A percentile compares a stretch with the other conserved stretches of the same genome.
Conservation (phyloP, 495 filamentous ascomycete genomes). For the Penicillium desertorum region DNA sequence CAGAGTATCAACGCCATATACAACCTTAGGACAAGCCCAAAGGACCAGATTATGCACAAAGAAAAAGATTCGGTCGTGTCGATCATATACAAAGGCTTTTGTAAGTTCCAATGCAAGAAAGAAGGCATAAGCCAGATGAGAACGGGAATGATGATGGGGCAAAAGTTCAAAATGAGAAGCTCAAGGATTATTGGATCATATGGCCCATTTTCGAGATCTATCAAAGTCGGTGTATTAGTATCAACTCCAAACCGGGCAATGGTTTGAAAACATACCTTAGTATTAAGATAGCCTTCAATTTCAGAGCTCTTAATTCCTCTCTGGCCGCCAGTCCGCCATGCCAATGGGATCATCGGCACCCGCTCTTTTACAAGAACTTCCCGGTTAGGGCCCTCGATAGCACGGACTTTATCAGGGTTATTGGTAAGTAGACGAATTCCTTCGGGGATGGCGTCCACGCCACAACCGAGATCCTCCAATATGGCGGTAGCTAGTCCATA, state of each 20-base stretch:
- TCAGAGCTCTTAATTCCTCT: constrained; percentile 82
- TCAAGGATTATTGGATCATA: constrained; percentile 52
- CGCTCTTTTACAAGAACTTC: constrained; percentile 87
- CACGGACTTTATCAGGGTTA: constrained; percentile 94
- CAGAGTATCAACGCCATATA: constrained; percentile 7
- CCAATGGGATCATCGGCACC: constrained; percentile 93
- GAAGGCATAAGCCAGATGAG: constrained; percentile 8
- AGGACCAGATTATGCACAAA: constrained; percentile 21
- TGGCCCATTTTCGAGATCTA: constrained; percentile 72
- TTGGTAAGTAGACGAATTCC: constrained; percentile 91
- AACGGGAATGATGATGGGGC: constrained; percentile 9
- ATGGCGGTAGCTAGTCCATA: constrained; percentile 96
- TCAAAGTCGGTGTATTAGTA: constrained; percentile 15
- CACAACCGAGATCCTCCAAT: constrained; percentile 76
- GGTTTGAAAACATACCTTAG: constrained; percentile 62
- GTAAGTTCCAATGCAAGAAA: constrained; percentile 14
- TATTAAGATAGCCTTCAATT: constrained; percentile 88
- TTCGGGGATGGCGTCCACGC: constrained; percentile 53
- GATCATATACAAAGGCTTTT: constrained; percentile 26
- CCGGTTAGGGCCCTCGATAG: constrained; percentile 85
- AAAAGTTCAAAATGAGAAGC: constrained; percentile 7
- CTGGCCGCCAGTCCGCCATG: constrained; percentile 79
- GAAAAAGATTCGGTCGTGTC: constrained; percentile 23
- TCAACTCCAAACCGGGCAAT: neutral
- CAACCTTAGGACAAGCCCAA: constrained; percentile 4